A percentile compares a stretch with the other conserved stretches of the same genome.
These are phyloP conservation scores for Lantana camara DNA, from an alignment of 257 asterid species.

Conservation along the genomic window DNA sequence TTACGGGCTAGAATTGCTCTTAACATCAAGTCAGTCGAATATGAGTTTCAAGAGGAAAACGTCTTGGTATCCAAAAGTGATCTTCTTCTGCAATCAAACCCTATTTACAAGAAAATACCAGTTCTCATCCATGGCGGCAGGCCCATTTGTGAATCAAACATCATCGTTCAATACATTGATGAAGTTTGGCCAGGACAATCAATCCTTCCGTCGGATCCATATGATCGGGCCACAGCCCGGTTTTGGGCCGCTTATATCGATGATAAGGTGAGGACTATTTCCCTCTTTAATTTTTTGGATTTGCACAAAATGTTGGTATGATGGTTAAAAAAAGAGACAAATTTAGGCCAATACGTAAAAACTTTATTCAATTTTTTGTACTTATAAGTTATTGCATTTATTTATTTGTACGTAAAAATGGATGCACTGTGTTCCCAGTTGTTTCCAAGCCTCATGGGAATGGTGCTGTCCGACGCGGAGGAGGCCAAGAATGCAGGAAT, in stretches of 20 bases:
- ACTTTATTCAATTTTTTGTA: too few relatives aligned
- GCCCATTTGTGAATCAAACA: constrained; percentile 37
- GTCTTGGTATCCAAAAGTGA: constrained; percentile 20
- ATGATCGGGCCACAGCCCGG: constrained; percentile 48
- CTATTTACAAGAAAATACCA: constrained; percentile 40
- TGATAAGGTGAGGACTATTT: constrained; percentile 26
- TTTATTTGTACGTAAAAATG: too few relatives aligned
- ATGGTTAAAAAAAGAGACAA: too few relatives aligned
- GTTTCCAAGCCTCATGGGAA: neutral
- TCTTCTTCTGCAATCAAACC: constrained; percentile 32
- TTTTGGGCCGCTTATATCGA: constrained; percentile 58
- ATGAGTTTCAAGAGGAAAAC: constrained; percentile 25
- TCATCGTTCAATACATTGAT: constrained; percentile 43
- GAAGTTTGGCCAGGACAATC: constrained; percentile 44
- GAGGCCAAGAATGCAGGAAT: constrained; percentile 19
- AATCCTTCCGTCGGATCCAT: constrained; percentile 46
- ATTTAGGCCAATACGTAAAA: too few relatives aligned
- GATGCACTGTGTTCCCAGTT: neutral
- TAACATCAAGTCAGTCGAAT: constrained; percentile 31
- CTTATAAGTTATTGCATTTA: too few relatives aligned
- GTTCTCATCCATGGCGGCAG: constrained; percentile 37
- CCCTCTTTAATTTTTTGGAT: too few relatives aligned
- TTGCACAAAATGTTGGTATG: too few relatives aligned
- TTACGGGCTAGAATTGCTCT: constrained; percentile 38
- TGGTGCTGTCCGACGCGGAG: constrained; percentile 6